Percentiles rank a stretch among this genome's conserved stretches.
Evolutionary conservation across 2,329 filamentous ascomycete genomes (phyloP).

Genomic region (Pseudocercospora pini-densiflorae): DNA sequence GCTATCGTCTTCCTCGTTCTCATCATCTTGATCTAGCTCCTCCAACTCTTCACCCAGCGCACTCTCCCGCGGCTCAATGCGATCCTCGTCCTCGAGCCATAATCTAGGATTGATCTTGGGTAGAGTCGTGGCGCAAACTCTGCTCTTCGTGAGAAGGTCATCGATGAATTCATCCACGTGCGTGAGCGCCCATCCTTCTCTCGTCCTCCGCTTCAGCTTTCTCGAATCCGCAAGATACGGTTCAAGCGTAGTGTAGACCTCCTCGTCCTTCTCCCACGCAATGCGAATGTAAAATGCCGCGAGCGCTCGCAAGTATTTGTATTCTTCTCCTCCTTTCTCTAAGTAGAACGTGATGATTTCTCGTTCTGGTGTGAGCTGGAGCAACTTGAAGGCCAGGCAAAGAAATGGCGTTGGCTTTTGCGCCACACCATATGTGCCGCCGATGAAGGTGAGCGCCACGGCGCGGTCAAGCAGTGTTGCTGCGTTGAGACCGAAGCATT

Average conservation of each 20-base stretch:
- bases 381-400: constrained; percentile 90
- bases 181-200: constrained; percentile 75
- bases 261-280: constrained; percentile 79
- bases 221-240: constrained; percentile 79
- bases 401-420: constrained; percentile 93
- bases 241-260: constrained; percentile 81
- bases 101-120: constrained; percentile 88
- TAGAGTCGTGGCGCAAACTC: constrained; percentile 87
- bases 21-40: constrained; percentile 67
- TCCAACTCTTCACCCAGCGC: constrained; percentile 78
- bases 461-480: constrained; percentile 84
- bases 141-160: constrained; percentile 83
- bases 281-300: constrained; percentile 93
- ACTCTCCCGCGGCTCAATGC: constrained; percentile 84
- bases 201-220: constrained; percentile 78
- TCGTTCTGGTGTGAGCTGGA: constrained; percentile 82
- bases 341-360: constrained; percentile 82
- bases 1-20: constrained; percentile 45
- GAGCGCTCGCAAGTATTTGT: constrained; percentile 82
- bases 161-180: constrained; percentile 93
- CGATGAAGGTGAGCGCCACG: constrained; percentile 80
- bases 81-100: constrained; percentile 84
- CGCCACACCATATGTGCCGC: constrained; percentile 81
- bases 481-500: constrained; percentile 92
- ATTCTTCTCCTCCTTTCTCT: constrained; percentile 70